Evolutionary conservation across 345 rosid genomes (phyloP), one percentile per base, ranked within the genome.

Genomic region (Clarkia xantiana): DNA sequence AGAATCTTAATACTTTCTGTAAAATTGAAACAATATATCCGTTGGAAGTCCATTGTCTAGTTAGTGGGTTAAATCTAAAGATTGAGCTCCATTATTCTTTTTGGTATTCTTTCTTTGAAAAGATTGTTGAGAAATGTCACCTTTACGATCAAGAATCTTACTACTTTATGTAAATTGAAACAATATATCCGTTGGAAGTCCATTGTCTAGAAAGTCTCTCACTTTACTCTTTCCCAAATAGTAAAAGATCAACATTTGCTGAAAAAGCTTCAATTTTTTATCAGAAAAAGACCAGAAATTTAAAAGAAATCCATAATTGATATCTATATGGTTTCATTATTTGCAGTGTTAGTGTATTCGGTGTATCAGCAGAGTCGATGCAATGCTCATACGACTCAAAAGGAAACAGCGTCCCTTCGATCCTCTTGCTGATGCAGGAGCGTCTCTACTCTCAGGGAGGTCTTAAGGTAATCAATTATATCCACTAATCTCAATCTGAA

Each of bases 301-400:
- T n/a, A 7, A 29, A 29, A 29, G 9, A 29, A 29, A 29, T 5
- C 36, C 36, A 29, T 29, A 29, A 17, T 14, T 8, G 19, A 10
- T 18, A 10, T 49, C 7, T n/a, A n/a, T n/a, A n/a, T 44, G 29
- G n/a, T n/a, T n/a, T n/a, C n/a, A n/a, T n/a, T n/a, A n/a, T 56
- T 47, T 71, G 65, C 73, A 91, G 96, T 62, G 96, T 78, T 53
- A 91, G 84, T 16, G 94, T 91, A 50, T 91, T 91, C 71, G 96
- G 98, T 8, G 98, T 91, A 51, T 91, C 98, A 4, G 94, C 98
- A 2, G 93, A 86, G 50, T 90, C 96, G 22, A 90, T 90, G 98
- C 96, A 90, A 61, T 81, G 91, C 54, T 74, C 86, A 18, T 86
- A 48, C 19, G 98, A 91, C 39, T 65, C 75, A 6, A 80, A 65